Evolutionary conservation across 1,139 yeast species (phyloP), one percentile per base, ranked within the genome.

Genomic region (Geotrichum reessii): DNA sequence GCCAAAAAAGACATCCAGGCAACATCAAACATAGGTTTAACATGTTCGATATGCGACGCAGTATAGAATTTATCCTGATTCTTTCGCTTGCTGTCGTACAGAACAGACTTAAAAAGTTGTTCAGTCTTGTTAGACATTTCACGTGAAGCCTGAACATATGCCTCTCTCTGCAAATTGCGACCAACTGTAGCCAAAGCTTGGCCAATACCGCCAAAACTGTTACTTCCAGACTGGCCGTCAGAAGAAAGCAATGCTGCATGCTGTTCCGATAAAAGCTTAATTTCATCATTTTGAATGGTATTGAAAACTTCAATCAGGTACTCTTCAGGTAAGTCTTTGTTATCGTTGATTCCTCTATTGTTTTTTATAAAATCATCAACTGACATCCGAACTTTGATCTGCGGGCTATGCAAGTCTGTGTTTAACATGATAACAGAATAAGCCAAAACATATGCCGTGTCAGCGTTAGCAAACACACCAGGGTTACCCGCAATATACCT

Each of bases 1-100:
- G 97, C 99, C 64, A 95, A 78, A 57, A 93, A 82, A 0, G 97
- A 90, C 97, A 93, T 91, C 99, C 99, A 95, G 54, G 89, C 77
- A 14, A 90, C 90, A 67, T 92, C 97, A 74, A 93, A 93, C 70
- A 95, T 89, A 0, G 97, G 93, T 68, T 83, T 87, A 24, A 92
- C 97, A 70, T 93, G 97, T 64, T 90, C 95, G 21, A 89, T 83
- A 69, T 87, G 93, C 2, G 93, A 85, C 0, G 96, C 85, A 58
- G 82, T 81, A 64, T 78, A 80, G 65, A 77, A 81, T 21, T 73
- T 73, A 11, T 58, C 74, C 4, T 72, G 71, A 25, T 63, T 69
- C 12, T 67, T 59, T 66, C 37, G 67, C 63, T 53, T 62, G 52
- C 74, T 73, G 8, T 73, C 67, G 60, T 81, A 82, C 52, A 89